These are phyloP conservation scores for Xylaria flabelliformis DNA, from an alignment of 495 filamentous ascomycete species.

Conservation along the genomic window DNA sequence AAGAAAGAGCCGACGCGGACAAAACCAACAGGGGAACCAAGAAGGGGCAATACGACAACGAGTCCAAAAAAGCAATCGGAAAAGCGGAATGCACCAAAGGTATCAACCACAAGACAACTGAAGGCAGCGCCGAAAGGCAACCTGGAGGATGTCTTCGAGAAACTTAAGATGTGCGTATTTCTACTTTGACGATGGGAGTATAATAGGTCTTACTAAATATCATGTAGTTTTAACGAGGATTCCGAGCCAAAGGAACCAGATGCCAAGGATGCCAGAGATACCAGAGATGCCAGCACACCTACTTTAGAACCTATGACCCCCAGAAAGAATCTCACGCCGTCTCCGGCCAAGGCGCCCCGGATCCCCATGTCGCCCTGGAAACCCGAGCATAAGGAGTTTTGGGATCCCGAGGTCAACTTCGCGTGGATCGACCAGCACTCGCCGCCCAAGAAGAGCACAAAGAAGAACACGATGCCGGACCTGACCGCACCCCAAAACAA, in stretches of 20 bases:
- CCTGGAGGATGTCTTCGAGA: slow-evolving; percentile 39
- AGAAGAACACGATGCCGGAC: slow-evolving; percentile 24
- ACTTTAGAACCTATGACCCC: slow-evolving; percentile 40
- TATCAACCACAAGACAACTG: slow-evolving; percentile 5
- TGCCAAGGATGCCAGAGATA: not conserved
- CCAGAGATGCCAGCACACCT: slow-evolving; percentile 28
- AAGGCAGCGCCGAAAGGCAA: slow-evolving; percentile 28
- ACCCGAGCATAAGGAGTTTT: slow-evolving; percentile 78
- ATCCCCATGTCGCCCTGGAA: slow-evolving; percentile 58
- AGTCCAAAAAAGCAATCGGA: slow-evolving; percentile 25
- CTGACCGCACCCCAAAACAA: not conserved
- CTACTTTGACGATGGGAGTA: too few relatives aligned
- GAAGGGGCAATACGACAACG: slow-evolving; percentile 22
- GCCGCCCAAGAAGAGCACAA: slow-evolving; percentile 60
- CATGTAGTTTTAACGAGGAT: slow-evolving; percentile 35
- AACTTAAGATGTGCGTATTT: slow-evolving; percentile 38
- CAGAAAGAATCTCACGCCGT: slow-evolving; percentile 41
- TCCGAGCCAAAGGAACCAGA: slow-evolving; percentile 30
- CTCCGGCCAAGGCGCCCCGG: slow-evolving; percentile 46
- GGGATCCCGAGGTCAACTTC: slow-evolving; percentile 76
- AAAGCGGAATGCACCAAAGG: slow-evolving; percentile 18
- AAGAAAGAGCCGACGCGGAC: slow-evolving; percentile 27
- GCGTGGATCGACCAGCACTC: slow-evolving; percentile 85
- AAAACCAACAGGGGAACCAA: slow-evolving; percentile 25
- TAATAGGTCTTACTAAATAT: slow-evolving; percentile 25